phyloP scores from a whole-genome alignment of 768 basidiomycete species.

The Trametes cubensis region DNA sequence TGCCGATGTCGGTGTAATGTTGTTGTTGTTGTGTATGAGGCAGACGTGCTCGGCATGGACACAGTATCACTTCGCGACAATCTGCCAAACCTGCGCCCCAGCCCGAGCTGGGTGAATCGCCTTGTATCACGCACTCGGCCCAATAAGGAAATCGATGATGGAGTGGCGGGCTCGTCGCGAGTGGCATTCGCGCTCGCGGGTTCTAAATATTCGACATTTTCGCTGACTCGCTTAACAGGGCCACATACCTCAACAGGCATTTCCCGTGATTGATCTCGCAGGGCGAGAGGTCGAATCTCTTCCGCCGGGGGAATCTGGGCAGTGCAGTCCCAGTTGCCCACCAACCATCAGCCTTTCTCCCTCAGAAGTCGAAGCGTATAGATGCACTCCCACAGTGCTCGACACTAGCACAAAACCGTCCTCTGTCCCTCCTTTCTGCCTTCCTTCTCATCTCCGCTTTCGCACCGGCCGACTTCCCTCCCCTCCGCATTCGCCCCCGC shows the following conservation, averaged over 20 bases:
- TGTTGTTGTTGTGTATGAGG: constrained; percentile 4
- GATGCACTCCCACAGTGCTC: constrained; percentile 26
- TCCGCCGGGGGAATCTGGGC: constrained; percentile 18
- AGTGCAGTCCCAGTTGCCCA: constrained; percentile 22
- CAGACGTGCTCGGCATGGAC: constrained; percentile 16
- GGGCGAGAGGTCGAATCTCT: constrained; percentile 13
- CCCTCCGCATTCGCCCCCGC: constrained; percentile 22
- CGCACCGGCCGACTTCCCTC: constrained; percentile 23
- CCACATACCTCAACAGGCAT: constrained; percentile 15
- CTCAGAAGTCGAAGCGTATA: constrained; percentile 23
- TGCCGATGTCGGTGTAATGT: constrained; percentile 14
- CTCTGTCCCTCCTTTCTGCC: constrained; percentile 7
- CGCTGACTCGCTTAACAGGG: constrained; percentile 23
- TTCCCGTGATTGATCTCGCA: constrained; percentile 25
- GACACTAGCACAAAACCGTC: constrained; percentile 21
- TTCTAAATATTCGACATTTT: constrained; percentile 17
- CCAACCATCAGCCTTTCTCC: constrained; percentile 22
- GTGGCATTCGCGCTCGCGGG: constrained; percentile 22
- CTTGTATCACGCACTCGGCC: constrained; percentile 17
- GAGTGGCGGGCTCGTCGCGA: constrained; percentile 10
- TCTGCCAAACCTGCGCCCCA: constrained; percentile 23
- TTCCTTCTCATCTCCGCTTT: constrained; percentile 26
- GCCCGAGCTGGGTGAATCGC: constrained; percentile 18
- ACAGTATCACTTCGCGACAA: constrained; percentile 25
- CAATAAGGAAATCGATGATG: constrained; percentile 14